Percentiles rank a stretch among this genome's conserved stretches.
Conservation (phyloP, 495 filamentous ascomycete species). For the Neurospora tetrasperma region DNA sequence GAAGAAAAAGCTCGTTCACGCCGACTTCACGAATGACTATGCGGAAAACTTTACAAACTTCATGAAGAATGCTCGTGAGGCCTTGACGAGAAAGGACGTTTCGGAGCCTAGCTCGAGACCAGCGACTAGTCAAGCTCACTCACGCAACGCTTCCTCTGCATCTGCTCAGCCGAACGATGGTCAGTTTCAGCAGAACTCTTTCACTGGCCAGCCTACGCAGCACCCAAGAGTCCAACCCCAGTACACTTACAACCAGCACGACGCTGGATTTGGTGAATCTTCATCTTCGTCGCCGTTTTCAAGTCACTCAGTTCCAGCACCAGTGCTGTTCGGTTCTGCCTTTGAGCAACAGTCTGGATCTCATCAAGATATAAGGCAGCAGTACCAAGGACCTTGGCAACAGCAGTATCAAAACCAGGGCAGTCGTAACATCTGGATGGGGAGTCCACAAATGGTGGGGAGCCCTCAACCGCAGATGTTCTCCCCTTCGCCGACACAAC, state of each 20-base stretch:
- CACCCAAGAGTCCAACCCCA: not conserved
- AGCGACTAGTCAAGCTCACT: not conserved
- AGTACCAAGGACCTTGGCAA: slow-evolving; percentile 27
- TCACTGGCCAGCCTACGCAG: not conserved
- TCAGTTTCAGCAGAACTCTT: not conserved
- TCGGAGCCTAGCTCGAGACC: not conserved
- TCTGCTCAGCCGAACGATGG: not conserved
- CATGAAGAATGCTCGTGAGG: slow-evolving; percentile 31
- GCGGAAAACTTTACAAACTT: slow-evolving; percentile 40
- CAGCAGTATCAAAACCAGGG: slow-evolving; percentile 11
- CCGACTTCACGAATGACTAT: slow-evolving; percentile 46
- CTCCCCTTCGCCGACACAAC: not conserved
- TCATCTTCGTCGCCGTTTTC: not conserved
- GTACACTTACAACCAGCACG: not conserved
- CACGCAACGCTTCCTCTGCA: not conserved
- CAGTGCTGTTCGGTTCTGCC: slow-evolving; percentile 6
- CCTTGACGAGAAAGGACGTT: slow-evolving; percentile 20
- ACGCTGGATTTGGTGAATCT: not conserved
- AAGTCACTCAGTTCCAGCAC: slow-evolving; percentile 2
- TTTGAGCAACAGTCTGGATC: slow-evolving; percentile 9
- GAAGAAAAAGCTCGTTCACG: slow-evolving; percentile 9
- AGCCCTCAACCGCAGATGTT: not conserved
- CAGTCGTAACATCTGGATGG: slow-evolving; percentile 13
- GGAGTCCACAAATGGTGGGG: not conserved
- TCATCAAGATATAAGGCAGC: slow-evolving; percentile 38